Percentiles rank a stretch among this genome's conserved stretches.
These are phyloP conservation scores for Thelonectria blattea DNA, from an alignment of 2,329 filamentous ascomycete genomes.

Conservation along the genomic window DNA sequence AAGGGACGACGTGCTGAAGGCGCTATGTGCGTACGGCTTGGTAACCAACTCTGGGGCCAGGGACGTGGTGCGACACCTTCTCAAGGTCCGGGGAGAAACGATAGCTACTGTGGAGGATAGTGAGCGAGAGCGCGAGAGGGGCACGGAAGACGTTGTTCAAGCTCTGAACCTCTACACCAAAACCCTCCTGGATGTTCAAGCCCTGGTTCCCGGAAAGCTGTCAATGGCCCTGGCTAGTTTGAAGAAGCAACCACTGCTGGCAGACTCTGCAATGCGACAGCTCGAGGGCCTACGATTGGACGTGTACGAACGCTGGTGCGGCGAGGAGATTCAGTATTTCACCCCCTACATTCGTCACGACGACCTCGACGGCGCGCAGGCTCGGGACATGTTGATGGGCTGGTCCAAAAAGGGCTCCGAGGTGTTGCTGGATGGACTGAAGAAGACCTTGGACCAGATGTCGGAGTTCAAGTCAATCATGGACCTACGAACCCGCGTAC, in stretches of 20 bases:
- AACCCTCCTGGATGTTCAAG: constrained; percentile 79
- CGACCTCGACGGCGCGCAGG: constrained; percentile 68
- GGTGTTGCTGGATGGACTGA: constrained; percentile 66
- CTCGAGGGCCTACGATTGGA: constrained; percentile 79
- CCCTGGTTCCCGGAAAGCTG: constrained; percentile 74
- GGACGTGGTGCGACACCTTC: constrained; percentile 80
- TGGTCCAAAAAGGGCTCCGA: constrained; percentile 70
- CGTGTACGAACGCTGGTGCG: constrained; percentile 78
- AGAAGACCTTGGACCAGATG: constrained; percentile 63
- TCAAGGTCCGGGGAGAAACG: constrained; percentile 72
- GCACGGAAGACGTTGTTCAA: constrained; percentile 60
- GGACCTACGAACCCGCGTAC: constrained; percentile 69
- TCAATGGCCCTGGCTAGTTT: constrained; percentile 71
- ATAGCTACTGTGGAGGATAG: constrained; percentile 67
- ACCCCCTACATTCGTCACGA: constrained; percentile 87
- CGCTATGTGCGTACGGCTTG: constrained; percentile 82
- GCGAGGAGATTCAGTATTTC: constrained; percentile 82
- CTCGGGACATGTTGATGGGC: constrained; percentile 63
- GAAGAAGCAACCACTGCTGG: constrained; percentile 73
- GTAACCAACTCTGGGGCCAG: constrained; percentile 79
- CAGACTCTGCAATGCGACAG: constrained; percentile 69
- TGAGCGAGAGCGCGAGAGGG: constrained; percentile 48
- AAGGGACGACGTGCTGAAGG: constrained; percentile 67
- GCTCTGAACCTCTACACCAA: constrained; percentile 76
- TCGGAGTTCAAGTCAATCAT: constrained; percentile 73